A percentile compares a stretch with the other conserved stretches of the same genome.
phyloP scores from a whole-genome alignment of 192 early-diverging fungal genomes.

The Backusella circina region DNA sequence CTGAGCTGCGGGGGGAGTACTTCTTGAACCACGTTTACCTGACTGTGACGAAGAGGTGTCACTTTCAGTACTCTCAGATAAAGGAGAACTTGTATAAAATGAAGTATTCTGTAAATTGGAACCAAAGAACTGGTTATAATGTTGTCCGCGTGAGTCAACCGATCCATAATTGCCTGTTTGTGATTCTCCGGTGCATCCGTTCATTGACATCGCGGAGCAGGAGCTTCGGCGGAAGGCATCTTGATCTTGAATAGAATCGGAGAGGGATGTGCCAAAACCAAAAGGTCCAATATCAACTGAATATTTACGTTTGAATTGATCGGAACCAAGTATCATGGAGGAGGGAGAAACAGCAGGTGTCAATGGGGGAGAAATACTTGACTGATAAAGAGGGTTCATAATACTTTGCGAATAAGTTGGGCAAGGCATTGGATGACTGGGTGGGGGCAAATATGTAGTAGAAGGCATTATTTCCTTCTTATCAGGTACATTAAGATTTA shows the following conservation, averaged over 20 bases:
- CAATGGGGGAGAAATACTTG: constrained; percentile 14
- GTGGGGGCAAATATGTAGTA: neutral
- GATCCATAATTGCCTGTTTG: neutral
- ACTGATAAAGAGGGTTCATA: neutral
- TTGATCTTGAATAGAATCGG: neutral
- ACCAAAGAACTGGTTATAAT: neutral
- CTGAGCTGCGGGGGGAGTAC: neutral
- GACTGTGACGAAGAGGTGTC: neutral
- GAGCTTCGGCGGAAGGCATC: neutral
- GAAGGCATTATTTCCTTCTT: neutral
- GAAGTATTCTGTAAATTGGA: neutral
- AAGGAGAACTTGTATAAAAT: neutral
- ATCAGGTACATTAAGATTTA: neutral
- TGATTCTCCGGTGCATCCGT: neutral
- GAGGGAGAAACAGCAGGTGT: constrained; percentile 15
- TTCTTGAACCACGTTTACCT: neutral
- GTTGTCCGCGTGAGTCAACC: neutral
- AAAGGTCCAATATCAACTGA: neutral
- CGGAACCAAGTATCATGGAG: neutral
- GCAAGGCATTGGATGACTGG: neutral
- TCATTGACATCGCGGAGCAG: neutral
- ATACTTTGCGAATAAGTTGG: neutral
- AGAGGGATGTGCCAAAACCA: neutral
- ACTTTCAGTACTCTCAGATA: neutral
- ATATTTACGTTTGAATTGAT: neutral